These are phyloP conservation scores for Cladosporium sp. DNA, from an alignment of 2,329 filamentous ascomycete genomes.

Conservation along the genomic window DNA sequence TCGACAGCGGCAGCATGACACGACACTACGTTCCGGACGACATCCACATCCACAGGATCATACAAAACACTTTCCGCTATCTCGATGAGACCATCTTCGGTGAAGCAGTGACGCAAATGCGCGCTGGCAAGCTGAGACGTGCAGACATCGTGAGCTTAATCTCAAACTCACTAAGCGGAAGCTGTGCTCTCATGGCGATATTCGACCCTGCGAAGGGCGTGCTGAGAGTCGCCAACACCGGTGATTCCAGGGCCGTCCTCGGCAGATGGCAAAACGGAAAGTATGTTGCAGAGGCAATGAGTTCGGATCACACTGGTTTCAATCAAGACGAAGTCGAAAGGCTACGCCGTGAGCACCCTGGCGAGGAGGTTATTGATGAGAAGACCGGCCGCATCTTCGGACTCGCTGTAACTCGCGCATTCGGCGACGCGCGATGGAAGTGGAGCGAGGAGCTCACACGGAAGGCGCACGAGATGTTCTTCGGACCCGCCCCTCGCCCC, in stretches of 20 bases:
- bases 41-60: conserved; percentile 35
- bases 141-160: conserved; percentile 17
- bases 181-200: conserved; percentile 62
- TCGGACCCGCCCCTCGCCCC: conserved; percentile 50
- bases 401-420: conserved; percentile 62
- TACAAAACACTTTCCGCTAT: conserved; percentile 42
- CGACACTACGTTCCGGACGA: conserved; percentile 29
- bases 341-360: conserved; percentile 60
- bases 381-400: conserved; percentile 63
- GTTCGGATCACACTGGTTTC: conserved; percentile 65
- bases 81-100: conserved; percentile 41
- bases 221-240: conserved; percentile 64
- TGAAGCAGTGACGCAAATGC: conserved; percentile 11
- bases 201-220: conserved; percentile 57
- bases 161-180: conserved; percentile 11
- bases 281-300: conserved; percentile 58
- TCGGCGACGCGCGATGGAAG: conserved; percentile 70
- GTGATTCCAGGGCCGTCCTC: conserved; percentile 67
- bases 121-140: conserved; percentile 5
- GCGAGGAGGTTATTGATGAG: conserved; percentile 57
- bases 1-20: conserved; percentile 24
- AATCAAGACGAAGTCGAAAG: conserved; percentile 60
- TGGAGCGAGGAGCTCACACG: conserved; percentile 56
- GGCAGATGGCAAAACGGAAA: conserved; percentile 51
- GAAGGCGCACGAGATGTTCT: conserved; percentile 50